Evolutionary conservation across 495 filamentous ascomycete species (phyloP), one percentile per base, ranked within the genome.

Genomic region (Xylaria intraflava): DNA sequence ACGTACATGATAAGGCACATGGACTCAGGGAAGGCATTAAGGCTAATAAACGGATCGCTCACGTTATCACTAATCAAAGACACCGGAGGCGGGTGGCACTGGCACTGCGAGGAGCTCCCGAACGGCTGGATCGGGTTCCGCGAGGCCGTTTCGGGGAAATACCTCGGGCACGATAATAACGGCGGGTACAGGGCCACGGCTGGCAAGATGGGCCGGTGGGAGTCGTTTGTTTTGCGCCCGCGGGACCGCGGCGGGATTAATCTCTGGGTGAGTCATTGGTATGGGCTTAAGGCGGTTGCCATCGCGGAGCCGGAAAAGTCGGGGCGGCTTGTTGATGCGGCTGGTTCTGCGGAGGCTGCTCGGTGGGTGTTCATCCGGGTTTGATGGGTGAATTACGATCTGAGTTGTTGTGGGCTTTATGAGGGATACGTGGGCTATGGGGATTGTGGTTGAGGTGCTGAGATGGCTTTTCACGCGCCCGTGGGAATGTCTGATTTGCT

Each of bases 101-200:
- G 49, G 38, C 12, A 23, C 17, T 51, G 49, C 39, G 38, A 51
- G 39, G 49, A 43, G 11, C 6, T 42, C n/a, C 3, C 36, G 11
- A n/a, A 26, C 26, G 38, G 49, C 0, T 51, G 49, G 49, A 24
- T 51, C 2, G 49, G 49, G 11, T 51, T 51, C 27, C 26, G 36
- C 17, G 19, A 51, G 14, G 49, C 11, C 19, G 38, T 51, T 8
- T 42, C 49, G 26, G 49, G 38, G 6, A 23, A 27, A 33, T 51
- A 33, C 8, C 36, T 51, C 2, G 49, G 49, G 0, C 36, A 51
- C 14, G 19, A 51, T 11, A 42, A 42, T 10, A 26, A 27, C 1
- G 47, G 47, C 24, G 49, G 38, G n/a, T 41, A 22, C 16, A 23
- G 23, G 8, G 49, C 19, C 11, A 6, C n/a, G 36, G 36, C 38